Percentiles rank a stretch among this genome's conserved stretches.
These are phyloP conservation scores for Stevia rebaudiana DNA, from an alignment of 140 eudicot species.

Conservation along the genomic window DNA sequence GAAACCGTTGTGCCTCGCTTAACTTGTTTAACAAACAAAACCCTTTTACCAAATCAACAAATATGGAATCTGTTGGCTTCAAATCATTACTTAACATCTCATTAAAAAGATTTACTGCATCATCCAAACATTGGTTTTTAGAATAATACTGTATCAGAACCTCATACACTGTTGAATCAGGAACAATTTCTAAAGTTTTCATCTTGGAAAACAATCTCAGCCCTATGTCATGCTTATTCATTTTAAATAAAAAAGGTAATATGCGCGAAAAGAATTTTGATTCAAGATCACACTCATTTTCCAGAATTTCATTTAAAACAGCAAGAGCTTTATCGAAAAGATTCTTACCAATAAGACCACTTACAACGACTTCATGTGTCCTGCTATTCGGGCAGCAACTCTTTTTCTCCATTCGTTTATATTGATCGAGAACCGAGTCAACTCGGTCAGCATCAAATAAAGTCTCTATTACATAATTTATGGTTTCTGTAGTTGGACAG, in stretches of 20 bases:
- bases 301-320: slow-evolving; percentile 50
- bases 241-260: slow-evolving; percentile 46
- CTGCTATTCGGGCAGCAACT: slow-evolving; percentile 48
- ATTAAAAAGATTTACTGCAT: slow-evolving; percentile 42
- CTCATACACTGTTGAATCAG: slow-evolving; percentile 45
- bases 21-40: slow-evolving; percentile 40
- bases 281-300: slow-evolving; percentile 45
- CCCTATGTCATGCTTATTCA: slow-evolving; percentile 36
- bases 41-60: slow-evolving; percentile 45
- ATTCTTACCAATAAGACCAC: slow-evolving; percentile 41
- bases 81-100: slow-evolving; percentile 46
- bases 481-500: slow-evolving; percentile 50
- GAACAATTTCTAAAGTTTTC: slow-evolving; percentile 48
- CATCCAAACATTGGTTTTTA: slow-evolving; percentile 31
- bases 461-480: slow-evolving; percentile 58
- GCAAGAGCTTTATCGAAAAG: slow-evolving; percentile 46
- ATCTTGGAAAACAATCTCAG: slow-evolving; percentile 47
- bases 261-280: slow-evolving; percentile 32
- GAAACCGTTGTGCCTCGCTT: slow-evolving; percentile 39
- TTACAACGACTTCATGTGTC: slow-evolving; percentile 54
- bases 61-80: slow-evolving; percentile 32
- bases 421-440: slow-evolving; percentile 62
- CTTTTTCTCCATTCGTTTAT: slow-evolving; percentile 55
- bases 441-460: slow-evolving; percentile 50
- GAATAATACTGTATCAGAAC: slow-evolving; percentile 43